Evolutionary conservation across 176 grass and related monocot species (phyloP).

Genomic region (Musa troglodytarum): DNA sequence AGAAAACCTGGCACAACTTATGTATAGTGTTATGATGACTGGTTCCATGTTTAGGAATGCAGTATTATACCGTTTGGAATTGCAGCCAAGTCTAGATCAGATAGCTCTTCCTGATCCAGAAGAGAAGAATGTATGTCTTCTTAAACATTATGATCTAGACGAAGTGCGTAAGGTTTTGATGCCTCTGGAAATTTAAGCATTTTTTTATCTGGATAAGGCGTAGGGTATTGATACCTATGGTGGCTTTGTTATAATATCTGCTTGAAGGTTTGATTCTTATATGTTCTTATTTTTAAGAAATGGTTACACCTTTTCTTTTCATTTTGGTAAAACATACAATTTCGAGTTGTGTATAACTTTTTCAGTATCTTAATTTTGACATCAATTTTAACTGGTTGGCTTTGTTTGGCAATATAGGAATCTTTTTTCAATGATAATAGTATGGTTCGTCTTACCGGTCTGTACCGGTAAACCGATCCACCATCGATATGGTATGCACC

Average conservation of each 20-base stretch:
- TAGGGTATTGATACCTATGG: background rate
- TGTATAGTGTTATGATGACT: constrained; percentile 96
- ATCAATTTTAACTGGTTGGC: no score
- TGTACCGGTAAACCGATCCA: no score
- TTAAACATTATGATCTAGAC: background rate
- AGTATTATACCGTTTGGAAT: constrained; percentile 56
- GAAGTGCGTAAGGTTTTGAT: background rate
- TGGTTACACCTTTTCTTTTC: background rate
- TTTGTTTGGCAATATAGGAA: no score
- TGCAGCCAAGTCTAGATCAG: constrained; percentile 79
- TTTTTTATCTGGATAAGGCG: background rate
- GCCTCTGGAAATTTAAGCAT: background rate
- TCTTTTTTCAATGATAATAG: no score
- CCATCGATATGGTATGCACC: no score
- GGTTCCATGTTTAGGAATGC: constrained; percentile 98
- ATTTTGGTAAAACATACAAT: background rate
- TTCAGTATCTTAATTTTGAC: no score
- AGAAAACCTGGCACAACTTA: constrained; percentile 84
- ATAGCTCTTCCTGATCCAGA: constrained; percentile 74
- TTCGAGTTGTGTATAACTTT: background rate
- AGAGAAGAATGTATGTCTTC: constrained; percentile 43
- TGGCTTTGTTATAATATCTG: background rate
- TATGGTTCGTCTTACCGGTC: no score
- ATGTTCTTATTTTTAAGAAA: background rate
- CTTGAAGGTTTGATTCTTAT: background rate